These are phyloP conservation scores for Cucumis hystrix DNA, from an alignment of 306 rosid genomes.

Conservation along the genomic window DNA sequence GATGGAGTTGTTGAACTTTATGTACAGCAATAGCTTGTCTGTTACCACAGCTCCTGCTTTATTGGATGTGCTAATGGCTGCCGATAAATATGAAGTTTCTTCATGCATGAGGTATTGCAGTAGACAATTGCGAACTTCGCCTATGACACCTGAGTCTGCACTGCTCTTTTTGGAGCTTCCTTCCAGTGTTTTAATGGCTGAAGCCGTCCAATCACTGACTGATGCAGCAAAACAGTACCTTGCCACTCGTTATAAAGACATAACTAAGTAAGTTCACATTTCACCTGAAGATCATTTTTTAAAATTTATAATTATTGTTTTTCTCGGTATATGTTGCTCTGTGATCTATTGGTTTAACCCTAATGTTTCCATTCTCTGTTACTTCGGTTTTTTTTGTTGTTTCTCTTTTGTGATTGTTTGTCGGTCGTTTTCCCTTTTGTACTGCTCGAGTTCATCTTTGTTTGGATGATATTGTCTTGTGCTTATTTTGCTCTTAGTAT, in stretches of 20 bases:
- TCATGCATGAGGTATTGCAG: conserved; percentile 95
- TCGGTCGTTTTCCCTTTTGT: too few relatives aligned
- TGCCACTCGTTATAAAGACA: conserved; percentile 71
- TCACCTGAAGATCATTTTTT: neutral
- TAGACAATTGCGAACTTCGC: conserved; percentile 43
- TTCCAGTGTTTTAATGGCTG: conserved; percentile 82
- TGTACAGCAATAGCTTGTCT: conserved; percentile 62
- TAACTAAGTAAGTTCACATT: conserved; percentile 51
- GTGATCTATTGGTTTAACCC: neutral
- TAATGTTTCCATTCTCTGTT: too few relatives aligned
- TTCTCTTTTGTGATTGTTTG: too few relatives aligned
- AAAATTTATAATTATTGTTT: neutral
- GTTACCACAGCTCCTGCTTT: conserved; percentile 61
- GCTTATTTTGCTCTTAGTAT: too few relatives aligned
- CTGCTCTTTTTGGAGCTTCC: conserved; percentile 90
- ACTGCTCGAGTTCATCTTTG: too few relatives aligned
- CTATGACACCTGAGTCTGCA: conserved; percentile 93
- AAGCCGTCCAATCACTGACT: conserved; percentile 80
- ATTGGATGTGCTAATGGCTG: conserved; percentile 92
- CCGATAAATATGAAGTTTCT: conserved; percentile 93
- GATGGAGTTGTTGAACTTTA: conserved; percentile 91
- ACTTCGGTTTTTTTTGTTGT: too few relatives aligned
- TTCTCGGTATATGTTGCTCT: neutral
- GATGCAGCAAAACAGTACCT: conserved; percentile 91
- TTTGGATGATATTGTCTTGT: too few relatives aligned